Evolutionary conservation across 495 filamentous ascomycete species (phyloP).

Genomic region (Penicillium verhagenii): DNA sequence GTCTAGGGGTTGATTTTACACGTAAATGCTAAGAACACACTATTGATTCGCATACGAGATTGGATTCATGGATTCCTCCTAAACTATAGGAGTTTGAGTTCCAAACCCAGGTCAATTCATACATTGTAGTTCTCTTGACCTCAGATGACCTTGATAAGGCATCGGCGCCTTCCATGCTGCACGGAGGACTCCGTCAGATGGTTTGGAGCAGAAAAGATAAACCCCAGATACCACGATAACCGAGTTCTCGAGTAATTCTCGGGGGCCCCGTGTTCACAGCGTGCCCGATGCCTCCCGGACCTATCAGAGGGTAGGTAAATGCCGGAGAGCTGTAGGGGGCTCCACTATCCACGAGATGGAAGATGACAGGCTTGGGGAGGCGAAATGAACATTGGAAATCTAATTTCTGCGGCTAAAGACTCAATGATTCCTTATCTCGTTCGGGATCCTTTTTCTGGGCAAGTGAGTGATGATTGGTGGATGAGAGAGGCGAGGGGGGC

Average conservation of each 20-base stretch:
- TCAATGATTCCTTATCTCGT: conserved; percentile 6
- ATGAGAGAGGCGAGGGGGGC: neutral
- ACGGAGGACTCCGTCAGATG: conserved; percentile 18
- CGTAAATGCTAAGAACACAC: neutral
- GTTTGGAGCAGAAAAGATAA: conserved; percentile 5
- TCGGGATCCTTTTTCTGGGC: neutral
- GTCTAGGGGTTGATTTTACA: no score
- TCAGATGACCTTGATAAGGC: conserved; percentile 1
- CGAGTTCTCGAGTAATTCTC: conserved; percentile 4
- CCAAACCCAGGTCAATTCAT: neutral
- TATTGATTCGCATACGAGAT: no score
- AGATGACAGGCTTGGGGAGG: neutral
- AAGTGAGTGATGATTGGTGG: neutral
- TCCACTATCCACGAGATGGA: neutral
- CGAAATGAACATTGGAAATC: neutral
- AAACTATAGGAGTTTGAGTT: neutral
- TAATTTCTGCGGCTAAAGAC: conserved; percentile 2
- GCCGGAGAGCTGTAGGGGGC: neutral
- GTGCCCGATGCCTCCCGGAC: neutral
- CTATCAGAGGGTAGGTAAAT: neutral
- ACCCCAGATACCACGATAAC: conserved; percentile 20
- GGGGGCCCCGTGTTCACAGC: neutral
- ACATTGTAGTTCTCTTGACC: neutral
- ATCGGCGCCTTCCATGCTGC: conserved; percentile 20
- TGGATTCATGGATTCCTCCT: no score